These are phyloP conservation scores for Alternaria conjuncta DNA, from an alignment of 2,329 filamentous ascomycete species.

Conservation along the genomic window DNA sequence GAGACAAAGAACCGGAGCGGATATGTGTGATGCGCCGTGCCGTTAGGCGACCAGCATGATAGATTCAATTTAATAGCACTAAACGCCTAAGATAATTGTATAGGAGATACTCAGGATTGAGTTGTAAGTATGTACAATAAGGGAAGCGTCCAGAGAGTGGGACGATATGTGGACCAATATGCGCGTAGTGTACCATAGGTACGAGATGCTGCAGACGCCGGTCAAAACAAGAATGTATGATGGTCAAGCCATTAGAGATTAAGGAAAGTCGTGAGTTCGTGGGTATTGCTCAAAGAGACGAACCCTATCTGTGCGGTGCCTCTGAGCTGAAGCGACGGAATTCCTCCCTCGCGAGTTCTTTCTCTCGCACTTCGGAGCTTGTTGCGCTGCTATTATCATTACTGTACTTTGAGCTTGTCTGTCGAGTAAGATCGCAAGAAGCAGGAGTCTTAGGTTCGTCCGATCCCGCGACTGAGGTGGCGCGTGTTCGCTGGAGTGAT, in stretches of 20 bases:
- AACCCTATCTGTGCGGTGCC: slow-evolving; percentile 4
- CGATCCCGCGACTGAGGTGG: neutral
- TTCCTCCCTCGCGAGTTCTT: slow-evolving; percentile 22
- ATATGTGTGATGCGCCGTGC: neutral
- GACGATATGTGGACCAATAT: neutral
- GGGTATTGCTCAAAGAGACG: neutral
- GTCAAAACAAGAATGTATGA: neutral
- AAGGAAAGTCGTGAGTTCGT: neutral
- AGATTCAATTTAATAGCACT: neutral
- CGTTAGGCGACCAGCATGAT: neutral
- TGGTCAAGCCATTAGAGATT: neutral
- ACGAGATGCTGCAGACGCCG: neutral
- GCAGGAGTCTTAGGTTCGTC: neutral
- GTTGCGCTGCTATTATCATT: slow-evolving; percentile 10
- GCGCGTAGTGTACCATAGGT: neutral
- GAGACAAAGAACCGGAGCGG: slow-evolving; percentile 3
- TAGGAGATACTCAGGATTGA: neutral
- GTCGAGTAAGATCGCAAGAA: neutral
- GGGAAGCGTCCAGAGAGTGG: neutral
- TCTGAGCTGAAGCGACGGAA: slow-evolving; percentile 31
- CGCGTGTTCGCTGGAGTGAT: slow-evolving; percentile 12
- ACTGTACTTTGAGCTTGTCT: slow-evolving; percentile 8
- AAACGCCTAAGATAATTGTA: neutral
- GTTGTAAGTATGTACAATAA: neutral
- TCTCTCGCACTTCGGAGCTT: slow-evolving; percentile 19